Evolutionary conservation across 495 filamentous ascomycete species (phyloP).

Genomic region (Daldinia loculata): DNA sequence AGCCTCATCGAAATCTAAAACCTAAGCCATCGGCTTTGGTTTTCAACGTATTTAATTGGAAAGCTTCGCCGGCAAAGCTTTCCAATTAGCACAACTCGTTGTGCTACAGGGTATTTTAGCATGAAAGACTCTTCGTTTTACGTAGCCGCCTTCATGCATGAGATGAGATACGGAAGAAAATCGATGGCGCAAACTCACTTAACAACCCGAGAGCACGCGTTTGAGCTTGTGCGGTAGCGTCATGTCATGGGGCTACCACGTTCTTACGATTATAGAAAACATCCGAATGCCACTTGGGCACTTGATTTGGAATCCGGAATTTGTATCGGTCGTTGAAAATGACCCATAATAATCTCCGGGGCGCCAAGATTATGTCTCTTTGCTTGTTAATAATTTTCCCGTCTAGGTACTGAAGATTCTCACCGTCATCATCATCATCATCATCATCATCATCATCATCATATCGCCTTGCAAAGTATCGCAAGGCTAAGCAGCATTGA

Average conservation of each 20-base stretch:
- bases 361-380: neutral
- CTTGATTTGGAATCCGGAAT: slow-evolving; percentile 27
- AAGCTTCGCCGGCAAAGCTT: no score
- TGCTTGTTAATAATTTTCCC: neutral
- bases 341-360: slow-evolving; percentile 8
- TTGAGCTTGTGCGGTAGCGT: neutral
- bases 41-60: no score
- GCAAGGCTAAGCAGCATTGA: neutral
- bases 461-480: neutral
- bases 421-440: neutral
- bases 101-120: no score
- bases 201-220: neutral
- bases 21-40: no score
- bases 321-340: slow-evolving; percentile 28
- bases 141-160: no score
- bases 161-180: no score
- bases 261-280: neutral
- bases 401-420: neutral
- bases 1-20: no score
- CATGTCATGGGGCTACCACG: neutral
- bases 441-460: neutral
- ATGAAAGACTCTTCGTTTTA: no score
- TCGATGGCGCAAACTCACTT: no score
- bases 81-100: no score
- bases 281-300: neutral